These are phyloP conservation scores for Ascochyta pisi DNA, from an alignment of 2,329 filamentous ascomycete genomes.

Conservation along the genomic window DNA sequence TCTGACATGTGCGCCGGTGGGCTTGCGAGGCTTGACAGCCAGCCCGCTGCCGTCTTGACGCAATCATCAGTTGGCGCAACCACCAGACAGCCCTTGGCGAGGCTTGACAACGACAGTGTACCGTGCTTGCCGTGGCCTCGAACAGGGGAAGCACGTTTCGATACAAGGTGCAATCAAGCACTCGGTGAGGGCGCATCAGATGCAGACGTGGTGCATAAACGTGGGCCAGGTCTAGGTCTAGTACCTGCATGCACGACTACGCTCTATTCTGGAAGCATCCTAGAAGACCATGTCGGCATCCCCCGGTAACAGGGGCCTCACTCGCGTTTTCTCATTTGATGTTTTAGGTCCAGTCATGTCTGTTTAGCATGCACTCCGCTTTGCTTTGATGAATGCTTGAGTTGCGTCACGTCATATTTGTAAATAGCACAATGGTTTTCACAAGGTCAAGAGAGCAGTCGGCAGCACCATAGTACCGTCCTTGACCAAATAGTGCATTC, in stretches of 20 bases:
- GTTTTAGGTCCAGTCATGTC: too few species aligned
- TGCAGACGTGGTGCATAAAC: background rate
- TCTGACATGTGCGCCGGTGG: conserved; percentile 11
- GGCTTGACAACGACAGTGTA: background rate
- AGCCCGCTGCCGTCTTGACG: background rate
- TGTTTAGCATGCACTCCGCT: too few species aligned
- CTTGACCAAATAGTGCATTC: too few species aligned
- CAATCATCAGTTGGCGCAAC: background rate
- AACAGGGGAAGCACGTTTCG: conserved; percentile 1
- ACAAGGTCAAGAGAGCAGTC: too few species aligned
- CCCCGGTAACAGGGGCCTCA: background rate
- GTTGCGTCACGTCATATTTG: too few species aligned
- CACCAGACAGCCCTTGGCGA: background rate
- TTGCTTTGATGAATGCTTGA: too few species aligned
- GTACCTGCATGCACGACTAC: conserved; percentile 9
- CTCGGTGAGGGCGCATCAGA: background rate
- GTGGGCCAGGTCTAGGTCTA: conserved; percentile 3
- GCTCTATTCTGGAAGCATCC: conserved; percentile 1
- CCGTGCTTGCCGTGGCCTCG: conserved; percentile 4
- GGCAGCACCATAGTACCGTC: too few species aligned
- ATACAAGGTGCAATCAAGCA: too few species aligned
- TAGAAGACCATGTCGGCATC: background rate
- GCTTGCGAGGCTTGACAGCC: conserved; percentile 9
- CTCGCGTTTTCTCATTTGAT: too few species aligned
- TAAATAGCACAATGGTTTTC: too few species aligned